Conservation (phyloP, 768 basidiomycete genomes). For the Podaxis pistillaris region DNA sequence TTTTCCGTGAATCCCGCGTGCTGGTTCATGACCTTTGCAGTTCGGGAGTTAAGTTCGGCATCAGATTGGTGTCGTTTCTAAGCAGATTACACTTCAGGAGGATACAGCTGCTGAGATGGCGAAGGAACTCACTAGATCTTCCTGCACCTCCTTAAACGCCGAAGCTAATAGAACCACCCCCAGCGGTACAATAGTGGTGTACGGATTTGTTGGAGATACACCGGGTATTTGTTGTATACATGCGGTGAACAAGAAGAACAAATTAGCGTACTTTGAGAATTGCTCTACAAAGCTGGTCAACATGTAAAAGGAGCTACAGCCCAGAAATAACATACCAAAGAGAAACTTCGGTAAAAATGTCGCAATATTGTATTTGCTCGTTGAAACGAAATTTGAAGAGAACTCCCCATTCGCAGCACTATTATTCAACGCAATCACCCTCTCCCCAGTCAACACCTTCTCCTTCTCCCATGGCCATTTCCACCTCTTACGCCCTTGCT, state of each 20-base stretch:
- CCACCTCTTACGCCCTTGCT: constrained; percentile 47
- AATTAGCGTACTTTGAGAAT: constrained; percentile 97
- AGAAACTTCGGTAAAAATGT: constrained; percentile 94
- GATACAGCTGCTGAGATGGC: neutral
- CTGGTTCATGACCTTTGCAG: constrained; percentile 68
- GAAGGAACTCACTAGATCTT: constrained; percentile 73
- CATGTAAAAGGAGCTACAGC: neutral
- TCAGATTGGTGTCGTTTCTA: constrained; percentile 98
- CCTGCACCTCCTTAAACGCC: constrained; percentile 93
- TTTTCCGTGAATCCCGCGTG: constrained; percentile 64
- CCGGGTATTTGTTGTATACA: constrained; percentile 97
- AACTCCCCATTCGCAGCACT: constrained; percentile 61
- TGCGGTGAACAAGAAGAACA: constrained; percentile 98
- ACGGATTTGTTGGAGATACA: constrained; percentile 93
- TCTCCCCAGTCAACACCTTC: constrained; percentile 63
- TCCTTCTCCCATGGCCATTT: constrained; percentile 86
- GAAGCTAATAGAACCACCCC: constrained; percentile 87
- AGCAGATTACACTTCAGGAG: constrained; percentile 11
- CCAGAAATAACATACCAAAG: constrained; percentile 51
- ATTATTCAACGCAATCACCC: constrained; percentile 84
- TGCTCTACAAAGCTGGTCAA: constrained; percentile 59
- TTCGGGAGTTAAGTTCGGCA: constrained; percentile 82
- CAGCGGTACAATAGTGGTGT: constrained; percentile 93
- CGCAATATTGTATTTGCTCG: constrained; percentile 89
- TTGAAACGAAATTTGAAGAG: constrained; percentile 82